Conservation (phyloP, 2,329 filamentous ascomycete species). For the Xylariaceae sp. region DNA sequence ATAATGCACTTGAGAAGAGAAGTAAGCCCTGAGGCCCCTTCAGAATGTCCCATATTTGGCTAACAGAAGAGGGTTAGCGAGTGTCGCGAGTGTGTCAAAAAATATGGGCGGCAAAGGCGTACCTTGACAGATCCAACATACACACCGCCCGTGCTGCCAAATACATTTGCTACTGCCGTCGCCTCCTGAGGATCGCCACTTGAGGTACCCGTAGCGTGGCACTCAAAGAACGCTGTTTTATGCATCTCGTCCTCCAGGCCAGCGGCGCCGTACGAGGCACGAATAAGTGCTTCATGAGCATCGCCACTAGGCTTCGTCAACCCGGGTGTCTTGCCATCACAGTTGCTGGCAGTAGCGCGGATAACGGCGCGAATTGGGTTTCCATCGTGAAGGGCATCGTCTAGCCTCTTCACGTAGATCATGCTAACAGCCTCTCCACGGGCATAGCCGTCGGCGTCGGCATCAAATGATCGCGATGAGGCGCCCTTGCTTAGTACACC, state of each 20-base stretch:
- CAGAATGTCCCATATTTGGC: conserved; percentile 50
- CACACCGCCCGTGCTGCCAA: conserved; percentile 27
- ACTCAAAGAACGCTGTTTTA: conserved; percentile 32
- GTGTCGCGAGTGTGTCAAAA: background rate
- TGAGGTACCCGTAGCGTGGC: conserved; percentile 37
- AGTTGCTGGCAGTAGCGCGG: conserved; percentile 45
- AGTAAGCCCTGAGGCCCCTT: conserved; percentile 51
- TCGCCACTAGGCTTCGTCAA: conserved; percentile 28
- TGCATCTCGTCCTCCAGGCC: conserved; percentile 24
- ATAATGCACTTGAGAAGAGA: conserved; percentile 53
- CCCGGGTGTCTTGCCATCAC: conserved; percentile 50
- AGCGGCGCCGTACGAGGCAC: conserved; percentile 24
- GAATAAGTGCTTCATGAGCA: conserved; percentile 33
- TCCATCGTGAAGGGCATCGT: conserved; percentile 54
- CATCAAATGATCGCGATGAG: conserved; percentile 44
- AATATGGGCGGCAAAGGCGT: background rate
- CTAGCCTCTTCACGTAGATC: conserved; percentile 54
- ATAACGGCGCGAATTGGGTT: conserved; percentile 53
- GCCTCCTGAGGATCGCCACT: conserved; percentile 47
- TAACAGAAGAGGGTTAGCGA: conserved; percentile 40
- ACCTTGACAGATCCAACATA: conserved; percentile 35
- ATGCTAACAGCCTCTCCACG: conserved; percentile 56
- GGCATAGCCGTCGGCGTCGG: conserved; percentile 56
- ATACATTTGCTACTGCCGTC: conserved; percentile 39
- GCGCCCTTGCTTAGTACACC: conserved; percentile 43